phyloP scores from a whole-genome alignment of 2,329 filamentous ascomycete species.

The Pseudocercospora musae region DNA sequence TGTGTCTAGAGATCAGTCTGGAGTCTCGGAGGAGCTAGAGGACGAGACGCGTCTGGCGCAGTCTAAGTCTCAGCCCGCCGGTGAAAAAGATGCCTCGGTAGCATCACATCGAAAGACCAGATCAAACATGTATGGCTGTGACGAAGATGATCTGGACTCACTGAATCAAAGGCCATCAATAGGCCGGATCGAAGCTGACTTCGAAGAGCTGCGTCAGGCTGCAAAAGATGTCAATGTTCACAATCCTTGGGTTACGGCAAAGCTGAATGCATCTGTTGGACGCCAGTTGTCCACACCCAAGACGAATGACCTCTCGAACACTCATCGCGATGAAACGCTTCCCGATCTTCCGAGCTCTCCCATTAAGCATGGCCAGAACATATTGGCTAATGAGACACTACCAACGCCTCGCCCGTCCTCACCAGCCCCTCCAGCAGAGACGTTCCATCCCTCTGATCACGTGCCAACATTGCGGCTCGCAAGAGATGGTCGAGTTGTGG shows the following conservation, averaged over 20 bases:
- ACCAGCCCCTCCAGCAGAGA: slow-evolving; percentile 18
- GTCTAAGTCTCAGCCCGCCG: not conserved
- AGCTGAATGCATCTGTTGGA: slow-evolving; percentile 39
- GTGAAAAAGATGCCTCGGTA: not conserved
- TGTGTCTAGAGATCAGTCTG: not conserved
- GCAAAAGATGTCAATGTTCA: slow-evolving; percentile 36
- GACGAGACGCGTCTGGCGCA: not conserved
- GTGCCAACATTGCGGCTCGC: slow-evolving; percentile 22
- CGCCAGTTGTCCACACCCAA: not conserved
- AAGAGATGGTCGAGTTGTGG: slow-evolving; percentile 23
- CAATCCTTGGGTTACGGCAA: slow-evolving; percentile 52
- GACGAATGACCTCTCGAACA: not conserved
- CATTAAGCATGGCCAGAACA: not conserved
- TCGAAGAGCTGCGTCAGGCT: slow-evolving; percentile 34
- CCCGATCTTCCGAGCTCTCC: slow-evolving; percentile 15
- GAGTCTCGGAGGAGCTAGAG: not conserved
- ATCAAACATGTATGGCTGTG: slow-evolving; percentile 37
- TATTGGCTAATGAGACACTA: slow-evolving; percentile 5
- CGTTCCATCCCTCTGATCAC: slow-evolving; percentile 24
- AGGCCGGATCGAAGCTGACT: slow-evolving; percentile 23
- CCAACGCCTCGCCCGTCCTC: slow-evolving; percentile 35
- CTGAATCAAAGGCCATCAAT: slow-evolving; percentile 19
- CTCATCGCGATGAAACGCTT: not conserved
- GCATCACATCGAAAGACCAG: slow-evolving; percentile 9
- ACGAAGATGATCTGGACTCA: slow-evolving; percentile 35